phyloP scores from a whole-genome alignment of 2,329 filamentous ascomycete genomes.

The Fusarium fracticaudum region DNA sequence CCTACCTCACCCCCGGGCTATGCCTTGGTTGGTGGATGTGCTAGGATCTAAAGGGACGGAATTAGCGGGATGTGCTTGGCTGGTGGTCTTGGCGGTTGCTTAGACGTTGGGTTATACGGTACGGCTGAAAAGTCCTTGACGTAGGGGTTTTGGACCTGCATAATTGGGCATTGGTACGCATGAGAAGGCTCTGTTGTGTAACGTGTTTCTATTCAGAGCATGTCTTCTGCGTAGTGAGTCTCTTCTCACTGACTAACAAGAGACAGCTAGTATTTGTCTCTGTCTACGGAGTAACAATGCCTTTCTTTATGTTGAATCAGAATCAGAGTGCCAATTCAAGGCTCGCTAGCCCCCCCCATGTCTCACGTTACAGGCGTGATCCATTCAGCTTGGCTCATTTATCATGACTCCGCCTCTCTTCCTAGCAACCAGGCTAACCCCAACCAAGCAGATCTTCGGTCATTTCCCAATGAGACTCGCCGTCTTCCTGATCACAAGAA shows the following conservation, averaged over 20 bases:
- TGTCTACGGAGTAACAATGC: neutral
- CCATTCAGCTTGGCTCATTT: slow-evolving; percentile 16
- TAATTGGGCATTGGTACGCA: neutral
- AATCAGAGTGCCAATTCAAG: neutral
- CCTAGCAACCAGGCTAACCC: slow-evolving; percentile 1
- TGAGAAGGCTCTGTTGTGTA: neutral
- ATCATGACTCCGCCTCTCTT: slow-evolving; percentile 14
- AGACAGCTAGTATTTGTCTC: neutral
- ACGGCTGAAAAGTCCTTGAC: slow-evolving; percentile 22
- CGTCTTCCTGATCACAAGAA: slow-evolving; percentile 9
- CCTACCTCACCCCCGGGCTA: slow-evolving; percentile 2
- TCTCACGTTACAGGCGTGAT: slow-evolving; percentile 1
- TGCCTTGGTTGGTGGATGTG: neutral
- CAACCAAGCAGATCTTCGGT: neutral
- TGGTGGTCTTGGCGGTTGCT: slow-evolving; percentile 3
- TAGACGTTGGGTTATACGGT: slow-evolving; percentile 9
- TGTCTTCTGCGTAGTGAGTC: too few relatives aligned
- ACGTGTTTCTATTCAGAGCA: neutral
- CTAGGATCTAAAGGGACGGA: neutral
- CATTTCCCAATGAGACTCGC: neutral
- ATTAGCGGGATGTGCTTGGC: slow-evolving; percentile 1
- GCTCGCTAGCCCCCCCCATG: neutral
- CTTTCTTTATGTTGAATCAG: neutral
- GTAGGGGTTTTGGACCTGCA: slow-evolving; percentile 20
- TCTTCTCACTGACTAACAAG: neutral